phyloP scores from a whole-genome alignment of 1,284 basidiomycete species.

The Ganoderma resinaceum region DNA sequence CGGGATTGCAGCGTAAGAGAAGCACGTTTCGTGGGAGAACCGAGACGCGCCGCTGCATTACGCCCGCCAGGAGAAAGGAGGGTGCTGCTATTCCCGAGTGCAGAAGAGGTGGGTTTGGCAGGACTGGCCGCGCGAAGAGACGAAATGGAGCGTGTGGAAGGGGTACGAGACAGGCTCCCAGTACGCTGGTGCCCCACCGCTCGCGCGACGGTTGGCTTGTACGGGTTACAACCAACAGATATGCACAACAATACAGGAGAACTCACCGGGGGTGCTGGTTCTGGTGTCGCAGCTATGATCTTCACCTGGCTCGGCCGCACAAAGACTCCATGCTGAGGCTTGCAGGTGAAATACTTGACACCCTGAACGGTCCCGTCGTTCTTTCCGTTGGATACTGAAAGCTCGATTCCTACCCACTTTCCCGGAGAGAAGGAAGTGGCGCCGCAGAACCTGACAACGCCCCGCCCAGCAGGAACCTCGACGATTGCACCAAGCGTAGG shows the following conservation, averaged over 20 bases:
- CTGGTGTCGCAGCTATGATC: constrained; percentile 54
- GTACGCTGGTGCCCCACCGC: constrained; percentile 49
- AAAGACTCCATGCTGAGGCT: constrained; percentile 86
- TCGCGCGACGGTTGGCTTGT: constrained; percentile 33
- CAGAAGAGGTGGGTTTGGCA: constrained; percentile 39
- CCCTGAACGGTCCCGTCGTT: constrained; percentile 94
- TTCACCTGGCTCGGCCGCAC: constrained; percentile 90
- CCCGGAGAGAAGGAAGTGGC: constrained; percentile 87
- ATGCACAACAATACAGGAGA: neutral
- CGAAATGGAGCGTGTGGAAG: constrained; percentile 45
- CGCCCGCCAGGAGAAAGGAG: constrained; percentile 34
- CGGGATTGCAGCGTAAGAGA: constrained; percentile 43
- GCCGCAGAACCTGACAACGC: constrained; percentile 89
- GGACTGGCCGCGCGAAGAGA: constrained; percentile 54
- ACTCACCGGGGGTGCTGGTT: constrained; percentile 40
- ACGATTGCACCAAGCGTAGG: constrained; percentile 68
- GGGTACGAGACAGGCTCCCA: constrained; percentile 45
- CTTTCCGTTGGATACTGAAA: constrained; percentile 87
- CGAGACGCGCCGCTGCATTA: constrained; percentile 40
- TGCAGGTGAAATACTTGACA: constrained; percentile 86
- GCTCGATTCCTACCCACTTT: constrained; percentile 95
- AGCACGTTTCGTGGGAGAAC: constrained; percentile 50
- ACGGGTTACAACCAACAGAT: constrained; percentile 10
- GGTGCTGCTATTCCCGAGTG: constrained; percentile 21
- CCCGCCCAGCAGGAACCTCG: constrained; percentile 79